Conservation (phyloP, 2,329 filamentous ascomycete genomes). For the Teratosphaeria viscida region DNA sequence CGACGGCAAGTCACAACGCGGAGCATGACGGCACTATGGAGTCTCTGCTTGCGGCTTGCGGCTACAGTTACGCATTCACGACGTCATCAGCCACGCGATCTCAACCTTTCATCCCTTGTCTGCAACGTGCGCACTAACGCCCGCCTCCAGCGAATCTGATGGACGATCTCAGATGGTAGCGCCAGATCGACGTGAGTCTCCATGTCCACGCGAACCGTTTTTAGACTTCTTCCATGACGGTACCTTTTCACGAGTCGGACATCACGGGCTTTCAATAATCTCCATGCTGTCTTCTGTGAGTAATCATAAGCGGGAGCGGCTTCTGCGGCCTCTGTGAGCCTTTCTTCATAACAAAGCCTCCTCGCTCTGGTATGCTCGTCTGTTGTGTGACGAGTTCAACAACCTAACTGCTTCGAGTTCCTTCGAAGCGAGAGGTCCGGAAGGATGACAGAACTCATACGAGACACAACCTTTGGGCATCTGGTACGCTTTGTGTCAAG, state of each 20-base stretch:
- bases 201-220: not conserved
- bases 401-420: not conserved
- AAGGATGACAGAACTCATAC: slow-evolving; percentile 26
- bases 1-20: no score
- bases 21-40: no score
- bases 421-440: not conserved
- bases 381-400: not conserved
- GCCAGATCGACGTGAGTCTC: not conserved
- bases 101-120: not conserved
- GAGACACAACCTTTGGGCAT: slow-evolving; percentile 39
- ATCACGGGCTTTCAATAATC: not conserved
- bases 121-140: not conserved
- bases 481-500: slow-evolving; percentile 33
- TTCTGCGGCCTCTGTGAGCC: not conserved
- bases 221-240: not conserved
- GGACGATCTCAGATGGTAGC: not conserved
- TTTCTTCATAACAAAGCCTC: not conserved
- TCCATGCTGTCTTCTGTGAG: not conserved
- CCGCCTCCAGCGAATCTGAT: not conserved
- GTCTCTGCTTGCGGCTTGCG: not conserved
- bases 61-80: not conserved
- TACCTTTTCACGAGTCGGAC: not conserved
- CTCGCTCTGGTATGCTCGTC: not conserved
- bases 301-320: not conserved
- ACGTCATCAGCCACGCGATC: not conserved